Conservation (phyloP, 1,139 yeast species). For the Meyerozyma guilliermondii region DNA sequence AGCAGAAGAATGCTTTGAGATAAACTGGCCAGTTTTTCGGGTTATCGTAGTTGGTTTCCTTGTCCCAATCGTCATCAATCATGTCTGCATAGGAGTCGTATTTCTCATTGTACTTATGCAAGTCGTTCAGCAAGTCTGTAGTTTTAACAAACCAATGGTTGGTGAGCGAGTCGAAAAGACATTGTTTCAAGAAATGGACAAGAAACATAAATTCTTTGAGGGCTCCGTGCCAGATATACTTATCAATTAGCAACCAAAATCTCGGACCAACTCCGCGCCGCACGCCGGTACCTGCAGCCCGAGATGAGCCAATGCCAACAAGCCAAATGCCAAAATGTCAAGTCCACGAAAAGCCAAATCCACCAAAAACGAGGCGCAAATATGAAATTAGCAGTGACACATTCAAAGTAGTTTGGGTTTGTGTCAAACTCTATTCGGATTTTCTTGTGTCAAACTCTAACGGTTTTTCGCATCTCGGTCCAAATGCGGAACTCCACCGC, state of each 20-base stretch:
- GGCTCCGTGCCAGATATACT: not conserved
- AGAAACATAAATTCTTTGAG: not conserved
- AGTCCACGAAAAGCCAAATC: too few relatives aligned
- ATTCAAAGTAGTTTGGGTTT: too few relatives aligned
- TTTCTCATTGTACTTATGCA: not conserved
- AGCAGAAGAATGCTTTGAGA: conserved; percentile 2
- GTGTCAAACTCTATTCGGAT: too few relatives aligned
- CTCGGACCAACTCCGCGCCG: not conserved
- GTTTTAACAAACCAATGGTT: not conserved
- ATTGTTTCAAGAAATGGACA: not conserved
- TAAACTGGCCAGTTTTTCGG: conserved; percentile 6
- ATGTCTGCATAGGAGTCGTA: not conserved
- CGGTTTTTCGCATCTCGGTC: too few relatives aligned
- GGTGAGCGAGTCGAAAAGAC: not conserved
- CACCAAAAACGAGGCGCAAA: too few relatives aligned
- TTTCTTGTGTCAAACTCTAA: too few relatives aligned
- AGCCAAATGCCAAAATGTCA: too few relatives aligned
- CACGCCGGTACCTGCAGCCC: not conserved
- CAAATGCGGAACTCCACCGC: too few relatives aligned
- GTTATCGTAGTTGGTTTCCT: conserved; percentile 2
- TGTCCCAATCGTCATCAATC: not conserved
- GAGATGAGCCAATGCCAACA: not conserved
- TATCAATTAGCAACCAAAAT: not conserved
- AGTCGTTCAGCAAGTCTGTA: not conserved
- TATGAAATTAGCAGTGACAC: too few relatives aligned